Evolutionary conservation across 352 stramenopile species (phyloP).

Genomic region (Pythium biforme): DNA sequence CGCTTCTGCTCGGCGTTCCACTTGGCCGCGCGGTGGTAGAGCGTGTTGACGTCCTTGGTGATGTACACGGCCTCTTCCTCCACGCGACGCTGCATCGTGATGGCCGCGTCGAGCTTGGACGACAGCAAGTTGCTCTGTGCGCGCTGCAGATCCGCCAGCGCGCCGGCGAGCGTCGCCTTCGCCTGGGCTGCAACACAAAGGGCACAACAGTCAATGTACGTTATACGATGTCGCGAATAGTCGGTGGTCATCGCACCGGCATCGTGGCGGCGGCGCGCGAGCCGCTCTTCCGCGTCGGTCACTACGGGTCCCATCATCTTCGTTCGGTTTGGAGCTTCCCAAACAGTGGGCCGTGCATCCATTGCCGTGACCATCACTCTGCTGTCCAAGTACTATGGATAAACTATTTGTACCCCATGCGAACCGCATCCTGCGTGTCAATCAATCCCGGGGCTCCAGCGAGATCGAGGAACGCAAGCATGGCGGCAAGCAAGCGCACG

Average conservation of each 20-base stretch:
- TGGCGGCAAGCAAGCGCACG: slow-evolving; percentile 15
- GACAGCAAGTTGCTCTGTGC: slow-evolving; percentile 48
- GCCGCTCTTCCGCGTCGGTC: slow-evolving; percentile 21
- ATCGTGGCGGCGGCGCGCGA: slow-evolving; percentile 19
- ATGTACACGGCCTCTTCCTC: slow-evolving; percentile 60
- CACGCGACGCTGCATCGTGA: slow-evolving; percentile 50
- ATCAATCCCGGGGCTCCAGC: too few species aligned
- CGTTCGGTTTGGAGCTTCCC: too few species aligned
- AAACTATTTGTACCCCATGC: neutral
- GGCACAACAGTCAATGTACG: neutral
- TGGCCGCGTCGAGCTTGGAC: slow-evolving; percentile 48
- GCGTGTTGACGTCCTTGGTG: slow-evolving; percentile 52
- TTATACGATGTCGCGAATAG: too few species aligned
- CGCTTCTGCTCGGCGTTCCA: slow-evolving; percentile 71
- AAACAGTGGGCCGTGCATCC: neutral
- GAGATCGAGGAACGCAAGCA: neutral
- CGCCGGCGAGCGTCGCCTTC: slow-evolving; percentile 11
- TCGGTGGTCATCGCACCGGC: slow-evolving; percentile 18
- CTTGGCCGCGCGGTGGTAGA: slow-evolving; percentile 61
- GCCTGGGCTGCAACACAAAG: slow-evolving; percentile 16
- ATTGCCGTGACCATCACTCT: neutral
- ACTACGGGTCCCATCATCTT: slow-evolving; percentile 24
- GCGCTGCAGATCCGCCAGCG: slow-evolving; percentile 45
- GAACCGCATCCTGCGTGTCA: neutral
- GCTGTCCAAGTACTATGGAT: neutral